A percentile compares a stretch with the other conserved stretches of the same genome.
phyloP scores from a whole-genome alignment of 2,329 filamentous ascomycete genomes.

The Aspergillus felis region DNA sequence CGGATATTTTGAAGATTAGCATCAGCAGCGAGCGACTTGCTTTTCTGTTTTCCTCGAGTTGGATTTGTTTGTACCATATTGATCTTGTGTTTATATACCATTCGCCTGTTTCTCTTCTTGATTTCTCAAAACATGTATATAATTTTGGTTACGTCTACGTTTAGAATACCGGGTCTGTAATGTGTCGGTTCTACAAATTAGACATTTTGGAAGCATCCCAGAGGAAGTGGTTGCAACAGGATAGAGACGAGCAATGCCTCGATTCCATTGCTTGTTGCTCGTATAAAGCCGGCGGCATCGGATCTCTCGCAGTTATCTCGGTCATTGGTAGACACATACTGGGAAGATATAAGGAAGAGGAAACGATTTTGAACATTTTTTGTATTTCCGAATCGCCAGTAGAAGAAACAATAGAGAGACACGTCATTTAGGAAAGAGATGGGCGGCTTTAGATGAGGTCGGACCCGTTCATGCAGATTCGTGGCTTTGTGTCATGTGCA shows the following conservation, averaged over 20 bases:
- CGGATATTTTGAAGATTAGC: neutral
- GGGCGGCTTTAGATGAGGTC: neutral
- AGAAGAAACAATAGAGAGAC: conserved; percentile 1
- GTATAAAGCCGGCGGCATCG: neutral
- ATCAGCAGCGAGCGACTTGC: neutral
- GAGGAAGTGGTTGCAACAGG: neutral
- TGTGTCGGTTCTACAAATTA: no score
- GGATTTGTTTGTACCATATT: neutral
- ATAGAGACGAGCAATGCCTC: neutral
- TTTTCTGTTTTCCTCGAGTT: neutral
- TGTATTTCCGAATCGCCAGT: conserved; percentile 5
- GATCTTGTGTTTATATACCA: neutral
- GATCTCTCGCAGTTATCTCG: no score
- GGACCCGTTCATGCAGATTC: neutral
- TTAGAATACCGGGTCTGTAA: neutral
- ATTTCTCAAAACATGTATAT: neutral
- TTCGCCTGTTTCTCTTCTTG: neutral
- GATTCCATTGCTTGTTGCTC: neutral
- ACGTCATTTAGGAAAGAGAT: conserved; percentile 3
- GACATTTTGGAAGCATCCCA: neutral
- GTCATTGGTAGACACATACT: neutral
- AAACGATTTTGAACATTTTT: conserved; percentile 6
- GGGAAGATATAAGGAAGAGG: neutral
- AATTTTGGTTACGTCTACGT: neutral
- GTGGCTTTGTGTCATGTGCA: conserved; percentile 17